A percentile compares a stretch with the other conserved stretches of the same genome.
Evolutionary conservation across 2,329 filamentous ascomycete genomes (phyloP).

Genomic region (Calonectria pseudoreteaudii): DNA sequence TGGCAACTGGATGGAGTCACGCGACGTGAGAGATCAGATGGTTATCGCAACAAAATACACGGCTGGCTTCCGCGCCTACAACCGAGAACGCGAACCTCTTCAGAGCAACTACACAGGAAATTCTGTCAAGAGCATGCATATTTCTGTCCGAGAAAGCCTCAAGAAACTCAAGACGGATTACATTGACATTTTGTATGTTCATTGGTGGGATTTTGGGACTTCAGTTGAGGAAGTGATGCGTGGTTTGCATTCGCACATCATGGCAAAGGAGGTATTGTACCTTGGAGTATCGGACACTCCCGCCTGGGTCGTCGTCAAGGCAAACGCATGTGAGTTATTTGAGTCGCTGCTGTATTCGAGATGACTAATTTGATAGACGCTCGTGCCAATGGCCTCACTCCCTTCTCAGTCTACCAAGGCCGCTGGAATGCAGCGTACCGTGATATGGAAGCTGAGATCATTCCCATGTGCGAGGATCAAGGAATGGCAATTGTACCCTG

Average conservation of each 20-base stretch:
- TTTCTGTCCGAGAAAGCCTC: constrained; percentile 54
- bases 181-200: constrained; percentile 48
- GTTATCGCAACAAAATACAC: constrained; percentile 63
- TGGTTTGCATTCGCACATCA: constrained; percentile 16
- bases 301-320: constrained; percentile 46
- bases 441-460: constrained; percentile 47
- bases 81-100: constrained; percentile 25
- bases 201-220: constrained; percentile 38
- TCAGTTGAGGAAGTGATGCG: constrained; percentile 26
- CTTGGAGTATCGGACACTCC: constrained; percentile 47
- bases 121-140: constrained; percentile 49
- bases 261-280: constrained; percentile 42
- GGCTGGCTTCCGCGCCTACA: constrained; percentile 48
- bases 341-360: background rate
- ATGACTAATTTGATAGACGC: constrained; percentile 32
- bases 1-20: constrained; percentile 61
- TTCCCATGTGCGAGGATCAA: constrained; percentile 48
- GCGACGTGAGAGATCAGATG: constrained; percentile 59
- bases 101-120: constrained; percentile 53
- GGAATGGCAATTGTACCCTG: constrained; percentile 62
- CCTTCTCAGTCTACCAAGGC: constrained; percentile 47
- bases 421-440: constrained; percentile 40
- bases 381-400: constrained; percentile 37
- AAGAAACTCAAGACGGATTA: constrained; percentile 53
- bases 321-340: constrained; percentile 32